A percentile compares a stretch with the other conserved stretches of the same genome.
Conservation (phyloP, 2,329 filamentous ascomycete genomes). For the Aureobasidium sp. region DNA sequence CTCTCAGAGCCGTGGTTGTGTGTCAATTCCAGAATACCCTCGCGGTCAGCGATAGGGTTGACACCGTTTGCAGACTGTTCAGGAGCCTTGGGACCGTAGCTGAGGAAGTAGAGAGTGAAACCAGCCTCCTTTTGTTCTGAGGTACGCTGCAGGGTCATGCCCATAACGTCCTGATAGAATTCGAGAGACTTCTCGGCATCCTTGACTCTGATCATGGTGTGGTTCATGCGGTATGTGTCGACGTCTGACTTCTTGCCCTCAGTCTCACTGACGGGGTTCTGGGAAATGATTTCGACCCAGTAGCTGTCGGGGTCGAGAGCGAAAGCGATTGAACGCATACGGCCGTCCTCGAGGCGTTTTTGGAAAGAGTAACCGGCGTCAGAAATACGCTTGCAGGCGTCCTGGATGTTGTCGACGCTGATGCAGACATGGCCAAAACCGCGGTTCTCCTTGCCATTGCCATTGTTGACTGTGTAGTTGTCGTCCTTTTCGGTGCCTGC, state of each 20-base stretch:
- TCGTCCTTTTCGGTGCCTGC: conserved; percentile 65
- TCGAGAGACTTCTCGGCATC: conserved; percentile 38
- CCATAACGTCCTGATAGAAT: conserved; percentile 65
- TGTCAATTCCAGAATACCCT: conserved; percentile 84
- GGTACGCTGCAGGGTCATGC: conserved; percentile 75
- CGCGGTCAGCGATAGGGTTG: conserved; percentile 56
- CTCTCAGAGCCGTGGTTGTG: conserved; percentile 82
- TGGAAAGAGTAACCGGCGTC: conserved; percentile 89
- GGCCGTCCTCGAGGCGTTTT: conserved; percentile 85
- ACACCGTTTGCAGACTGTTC: conserved; percentile 46
- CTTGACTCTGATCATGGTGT: conserved; percentile 89
- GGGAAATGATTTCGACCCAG: conserved; percentile 70
- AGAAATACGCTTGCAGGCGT: conserved; percentile 80
- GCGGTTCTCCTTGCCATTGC: conserved; percentile 82
- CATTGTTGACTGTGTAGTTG: conserved; percentile 73
- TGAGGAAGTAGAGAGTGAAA: conserved; percentile 92
- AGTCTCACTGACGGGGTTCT: conserved; percentile 62
- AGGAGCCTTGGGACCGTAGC: conserved; percentile 50
- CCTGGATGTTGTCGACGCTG: conserved; percentile 60
- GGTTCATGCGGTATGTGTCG: conserved; percentile 57
- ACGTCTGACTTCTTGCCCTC: conserved; percentile 66
- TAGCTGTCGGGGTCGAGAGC: conserved; percentile 50
- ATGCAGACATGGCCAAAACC: conserved; percentile 81
- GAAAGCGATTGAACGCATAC: conserved; percentile 84
- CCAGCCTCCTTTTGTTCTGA: conserved; percentile 58